These are phyloP conservation scores for Aechmea fasciata DNA, from an alignment of 176 grass and related monocot species.

Conservation along the genomic window DNA sequence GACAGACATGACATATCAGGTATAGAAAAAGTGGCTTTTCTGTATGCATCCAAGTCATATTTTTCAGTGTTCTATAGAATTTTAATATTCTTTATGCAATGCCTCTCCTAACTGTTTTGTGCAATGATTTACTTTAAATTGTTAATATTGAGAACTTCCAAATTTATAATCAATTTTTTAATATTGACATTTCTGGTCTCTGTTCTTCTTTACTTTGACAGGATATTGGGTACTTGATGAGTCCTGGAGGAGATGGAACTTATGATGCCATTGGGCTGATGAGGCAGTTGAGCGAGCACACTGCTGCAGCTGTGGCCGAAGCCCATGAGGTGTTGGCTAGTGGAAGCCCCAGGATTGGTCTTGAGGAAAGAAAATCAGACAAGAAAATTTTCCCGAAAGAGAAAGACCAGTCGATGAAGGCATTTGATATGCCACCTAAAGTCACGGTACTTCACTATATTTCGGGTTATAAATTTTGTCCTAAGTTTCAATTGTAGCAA, in stretches of 20 bases:
- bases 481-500: background rate
- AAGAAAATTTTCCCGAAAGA: conserved; percentile 29
- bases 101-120: too few relatives aligned
- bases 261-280: conserved; percentile 69
- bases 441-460: conserved; percentile 25
- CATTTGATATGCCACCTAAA: conserved; percentile 27
- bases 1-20: conserved; percentile 18
- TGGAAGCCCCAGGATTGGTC: conserved; percentile 14
- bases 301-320: conserved; percentile 50
- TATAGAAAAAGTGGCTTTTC: background rate
- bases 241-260: conserved; percentile 44
- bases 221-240: conserved; percentile 57
- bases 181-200: background rate
- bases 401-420: conserved; percentile 30
- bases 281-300: conserved; percentile 53
- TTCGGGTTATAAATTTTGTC: background rate
- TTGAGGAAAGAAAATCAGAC: conserved; percentile 16
- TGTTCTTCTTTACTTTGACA: conserved; percentile 19
- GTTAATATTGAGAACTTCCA: background rate
- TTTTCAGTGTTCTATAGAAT: too few relatives aligned
- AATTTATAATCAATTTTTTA: background rate
- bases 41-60: background rate
- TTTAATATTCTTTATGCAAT: too few relatives aligned
- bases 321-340: conserved; percentile 59
- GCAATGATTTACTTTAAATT: too few relatives aligned